Conservation (phyloP, 164 flowering plant genomes). For the Piper betle region DNA sequence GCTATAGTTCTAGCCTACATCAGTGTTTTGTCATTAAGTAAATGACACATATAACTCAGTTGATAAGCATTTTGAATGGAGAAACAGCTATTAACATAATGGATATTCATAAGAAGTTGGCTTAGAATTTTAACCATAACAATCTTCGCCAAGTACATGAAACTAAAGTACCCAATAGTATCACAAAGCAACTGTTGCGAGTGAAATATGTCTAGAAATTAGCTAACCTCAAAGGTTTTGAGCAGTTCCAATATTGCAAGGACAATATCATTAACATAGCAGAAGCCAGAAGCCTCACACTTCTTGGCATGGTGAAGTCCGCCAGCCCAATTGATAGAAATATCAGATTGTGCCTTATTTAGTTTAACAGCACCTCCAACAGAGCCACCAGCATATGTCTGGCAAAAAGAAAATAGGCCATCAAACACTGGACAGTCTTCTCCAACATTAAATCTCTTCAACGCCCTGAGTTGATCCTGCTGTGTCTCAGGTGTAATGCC, state of each 20-base stretch:
- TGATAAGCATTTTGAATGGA: too few relatives aligned
- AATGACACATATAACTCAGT: too few relatives aligned
- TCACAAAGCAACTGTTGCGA: too few relatives aligned
- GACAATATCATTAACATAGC: conserved; percentile 53
- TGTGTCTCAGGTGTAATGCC: conserved; percentile 43
- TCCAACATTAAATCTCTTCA: conserved; percentile 45
- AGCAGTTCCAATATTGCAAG: conserved; percentile 44
- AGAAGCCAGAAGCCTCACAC: conserved; percentile 58
- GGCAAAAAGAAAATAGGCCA: conserved; percentile 50
- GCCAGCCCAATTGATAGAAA: conserved; percentile 55
- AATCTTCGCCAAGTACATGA: too few relatives aligned
- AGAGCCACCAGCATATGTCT: conserved; percentile 49
- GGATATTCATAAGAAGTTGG: too few relatives aligned
- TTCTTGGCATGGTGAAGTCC: conserved; percentile 60
- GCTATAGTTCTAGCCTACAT: too few relatives aligned
- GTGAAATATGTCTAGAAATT: not conserved
- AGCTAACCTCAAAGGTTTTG: conserved; percentile 29
- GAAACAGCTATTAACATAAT: too few relatives aligned
- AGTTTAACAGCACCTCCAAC: conserved; percentile 44
- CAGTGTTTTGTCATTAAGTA: too few relatives aligned
- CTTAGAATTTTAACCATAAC: too few relatives aligned
- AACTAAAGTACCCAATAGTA: too few relatives aligned
- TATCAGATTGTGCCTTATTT: conserved; percentile 32
- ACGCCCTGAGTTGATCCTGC: conserved; percentile 36
- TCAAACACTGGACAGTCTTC: conserved; percentile 53